Conservation (phyloP, 2,329 filamentous ascomycete species). For the Emericellopsis atlantica region DNA sequence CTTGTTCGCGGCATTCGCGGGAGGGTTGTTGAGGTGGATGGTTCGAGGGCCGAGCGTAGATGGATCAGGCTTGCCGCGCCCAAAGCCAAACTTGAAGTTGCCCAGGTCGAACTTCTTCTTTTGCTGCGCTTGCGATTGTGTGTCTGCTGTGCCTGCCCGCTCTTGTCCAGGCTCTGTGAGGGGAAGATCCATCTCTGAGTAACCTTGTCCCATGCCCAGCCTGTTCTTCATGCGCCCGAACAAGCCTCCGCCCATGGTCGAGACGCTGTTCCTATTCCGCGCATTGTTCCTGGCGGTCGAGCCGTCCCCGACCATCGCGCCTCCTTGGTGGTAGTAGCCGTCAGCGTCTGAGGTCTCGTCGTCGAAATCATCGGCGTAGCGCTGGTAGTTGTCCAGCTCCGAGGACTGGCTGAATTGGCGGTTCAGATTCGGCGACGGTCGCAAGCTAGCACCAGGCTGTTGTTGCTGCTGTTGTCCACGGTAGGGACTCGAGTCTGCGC, state of each 20-base stretch:
- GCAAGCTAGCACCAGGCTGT: constrained; percentile 2
- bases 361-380: constrained; percentile 81
- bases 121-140: constrained; percentile 26
- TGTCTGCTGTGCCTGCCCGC: constrained; percentile 10
- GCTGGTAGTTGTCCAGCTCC: constrained; percentile 75
- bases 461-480: constrained; percentile 1
- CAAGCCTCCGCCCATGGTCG: constrained; percentile 76
- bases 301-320: constrained; percentile 44
- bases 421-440: constrained; percentile 25
- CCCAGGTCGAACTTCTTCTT: constrained; percentile 49
- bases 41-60: constrained; percentile 83
- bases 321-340: constrained; percentile 72
- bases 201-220: constrained; percentile 75
- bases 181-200: constrained; percentile 97
- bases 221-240: constrained; percentile 81
- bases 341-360: constrained; percentile 65
- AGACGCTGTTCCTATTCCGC: constrained; percentile 75
- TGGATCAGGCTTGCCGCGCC: constrained; percentile 72
- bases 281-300: constrained; percentile 33
- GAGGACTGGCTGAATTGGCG: constrained; percentile 62
- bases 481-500: constrained; percentile 42
- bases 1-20: constrained; percentile 78
- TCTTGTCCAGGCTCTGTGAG: constrained; percentile 60
- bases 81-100: constrained; percentile 89
- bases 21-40: constrained; percentile 92